These are phyloP conservation scores for Proliferodiscus dingleyae DNA, from an alignment of 2,329 filamentous ascomycete species.

Conservation along the genomic window DNA sequence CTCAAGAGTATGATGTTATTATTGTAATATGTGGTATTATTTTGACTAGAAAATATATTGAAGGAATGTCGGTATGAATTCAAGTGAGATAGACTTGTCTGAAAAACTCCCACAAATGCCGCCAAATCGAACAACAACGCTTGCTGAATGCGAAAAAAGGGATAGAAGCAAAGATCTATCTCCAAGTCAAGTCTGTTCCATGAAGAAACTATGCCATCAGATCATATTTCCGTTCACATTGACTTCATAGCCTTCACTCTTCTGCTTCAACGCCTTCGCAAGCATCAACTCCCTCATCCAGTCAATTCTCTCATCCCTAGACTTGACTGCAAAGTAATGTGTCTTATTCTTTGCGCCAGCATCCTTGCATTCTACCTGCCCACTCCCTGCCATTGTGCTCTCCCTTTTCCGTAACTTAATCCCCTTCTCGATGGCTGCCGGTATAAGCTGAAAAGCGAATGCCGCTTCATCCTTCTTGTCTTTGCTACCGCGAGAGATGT, in stretches of 20 bases:
- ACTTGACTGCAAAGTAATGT: slow-evolving; percentile 89
- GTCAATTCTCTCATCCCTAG: slow-evolving; percentile 85
- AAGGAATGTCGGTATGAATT: not conserved
- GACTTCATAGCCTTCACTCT: slow-evolving; percentile 77
- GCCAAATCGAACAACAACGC: not conserved
- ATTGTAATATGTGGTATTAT: not conserved
- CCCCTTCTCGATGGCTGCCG: slow-evolving; percentile 41
- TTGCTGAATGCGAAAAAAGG: not conserved
- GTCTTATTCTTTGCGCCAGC: slow-evolving; percentile 69
- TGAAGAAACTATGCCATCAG: too few species aligned
- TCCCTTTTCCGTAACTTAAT: slow-evolving; percentile 44
- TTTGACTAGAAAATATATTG: not conserved
- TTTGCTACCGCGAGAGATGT: slow-evolving; percentile 53
- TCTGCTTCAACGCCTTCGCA: slow-evolving; percentile 79
- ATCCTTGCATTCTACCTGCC: slow-evolving; percentile 33
- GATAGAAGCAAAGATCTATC: not conserved
- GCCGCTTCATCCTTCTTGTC: slow-evolving; percentile 52
- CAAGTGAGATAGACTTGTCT: not conserved
- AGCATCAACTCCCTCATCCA: slow-evolving; percentile 97
- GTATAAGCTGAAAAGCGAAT: slow-evolving; percentile 82
- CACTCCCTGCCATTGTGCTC: slow-evolving; percentile 26
- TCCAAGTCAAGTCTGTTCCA: not conserved
- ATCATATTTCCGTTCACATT: slow-evolving; percentile 77
- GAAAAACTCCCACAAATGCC: not conserved
- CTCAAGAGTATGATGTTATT: not conserved